A percentile compares a stretch with the other conserved stretches of the same genome.
phyloP scores from a whole-genome alignment of 306 rosid species.

The Arachis stenosperma region DNA sequence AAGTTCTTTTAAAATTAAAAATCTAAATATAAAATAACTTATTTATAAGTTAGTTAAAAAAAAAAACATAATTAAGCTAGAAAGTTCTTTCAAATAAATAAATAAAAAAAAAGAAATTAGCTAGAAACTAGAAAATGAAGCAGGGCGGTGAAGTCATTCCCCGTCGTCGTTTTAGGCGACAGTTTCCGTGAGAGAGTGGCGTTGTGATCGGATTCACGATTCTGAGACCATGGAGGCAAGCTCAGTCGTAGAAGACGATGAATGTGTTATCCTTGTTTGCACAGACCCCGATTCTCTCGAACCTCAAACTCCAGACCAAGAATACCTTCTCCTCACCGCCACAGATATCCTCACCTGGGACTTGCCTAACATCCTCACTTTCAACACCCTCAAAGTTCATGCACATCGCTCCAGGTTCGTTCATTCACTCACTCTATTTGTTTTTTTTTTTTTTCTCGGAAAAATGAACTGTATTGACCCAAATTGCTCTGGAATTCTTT shows the following conservation, averaged over 20 bases:
- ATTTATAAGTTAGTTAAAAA: too few relatives aligned
- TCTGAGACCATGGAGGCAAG: slow-evolving; percentile 47
- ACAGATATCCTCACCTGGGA: slow-evolving; percentile 55
- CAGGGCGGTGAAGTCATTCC: not conserved
- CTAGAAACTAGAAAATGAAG: too few relatives aligned
- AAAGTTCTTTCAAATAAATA: too few relatives aligned
- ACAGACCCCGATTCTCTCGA: slow-evolving; percentile 38
- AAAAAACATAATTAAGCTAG: too few relatives aligned
- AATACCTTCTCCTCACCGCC: slow-evolving; percentile 47
- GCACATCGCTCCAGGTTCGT: slow-evolving; percentile 57
- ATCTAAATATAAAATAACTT: too few relatives aligned
- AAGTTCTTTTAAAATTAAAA: too few relatives aligned
- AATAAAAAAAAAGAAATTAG: too few relatives aligned
- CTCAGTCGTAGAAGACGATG: slow-evolving; percentile 54
- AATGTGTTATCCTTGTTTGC: slow-evolving; percentile 51
- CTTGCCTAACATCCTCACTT: slow-evolving; percentile 46
- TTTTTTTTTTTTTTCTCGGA: slow-evolving; percentile 27
- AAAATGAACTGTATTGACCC: slow-evolving; percentile 1
- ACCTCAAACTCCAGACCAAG: slow-evolving; percentile 13
- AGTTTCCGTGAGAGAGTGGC: not conserved
- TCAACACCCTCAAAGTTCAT: slow-evolving; percentile 48
- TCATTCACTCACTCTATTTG: not conserved
- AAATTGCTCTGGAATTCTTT: slow-evolving; percentile 1
- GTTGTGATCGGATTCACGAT: not conserved
- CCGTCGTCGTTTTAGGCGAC: not conserved